These are phyloP conservation scores for Pseudogymnoascus sp. DNA, from an alignment of 2,329 filamentous ascomycete species.

Conservation along the genomic window DNA sequence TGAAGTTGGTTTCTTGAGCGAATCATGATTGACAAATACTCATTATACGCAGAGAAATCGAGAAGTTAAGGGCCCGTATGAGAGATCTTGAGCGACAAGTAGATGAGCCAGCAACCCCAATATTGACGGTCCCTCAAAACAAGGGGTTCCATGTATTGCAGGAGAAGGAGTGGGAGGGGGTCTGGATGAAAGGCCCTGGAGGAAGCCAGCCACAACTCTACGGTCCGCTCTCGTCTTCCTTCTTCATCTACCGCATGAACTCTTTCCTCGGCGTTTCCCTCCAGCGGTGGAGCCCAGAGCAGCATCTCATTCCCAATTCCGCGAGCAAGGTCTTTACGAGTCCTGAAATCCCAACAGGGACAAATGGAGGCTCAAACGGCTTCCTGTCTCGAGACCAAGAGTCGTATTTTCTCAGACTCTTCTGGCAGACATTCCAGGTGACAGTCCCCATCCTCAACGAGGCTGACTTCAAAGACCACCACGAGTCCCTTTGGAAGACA, in stretches of 20 bases:
- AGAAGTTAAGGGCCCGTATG: conserved; percentile 12
- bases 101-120: neutral
- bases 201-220: conserved; percentile 34
- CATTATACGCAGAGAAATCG: no score
- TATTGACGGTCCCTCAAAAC: neutral
- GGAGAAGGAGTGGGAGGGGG: conserved; percentile 12
- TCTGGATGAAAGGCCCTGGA: conserved; percentile 24
- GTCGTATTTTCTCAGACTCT: conserved; percentile 38
- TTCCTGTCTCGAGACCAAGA: conserved; percentile 35
- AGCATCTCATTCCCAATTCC: conserved; percentile 27
- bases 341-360: conserved; percentile 16
- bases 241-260: conserved; percentile 36
- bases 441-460: conserved; percentile 37
- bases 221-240: conserved; percentile 37
- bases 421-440: conserved; percentile 40
- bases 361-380: conserved; percentile 14
- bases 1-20: conserved; percentile 19
- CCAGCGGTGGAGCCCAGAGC: conserved; percentile 26
- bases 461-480: conserved; percentile 35
- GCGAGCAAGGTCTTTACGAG: conserved; percentile 10
- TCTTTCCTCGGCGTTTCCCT: conserved; percentile 29
- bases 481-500: conserved; percentile 33
- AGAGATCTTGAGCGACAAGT: conserved; percentile 23
- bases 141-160: conserved; percentile 7
- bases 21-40: no score